A percentile compares a stretch with the other conserved stretches of the same genome.
Evolutionary conservation across 2,329 filamentous ascomycete species (phyloP).

Genomic region (Epichloe sylvatica): DNA sequence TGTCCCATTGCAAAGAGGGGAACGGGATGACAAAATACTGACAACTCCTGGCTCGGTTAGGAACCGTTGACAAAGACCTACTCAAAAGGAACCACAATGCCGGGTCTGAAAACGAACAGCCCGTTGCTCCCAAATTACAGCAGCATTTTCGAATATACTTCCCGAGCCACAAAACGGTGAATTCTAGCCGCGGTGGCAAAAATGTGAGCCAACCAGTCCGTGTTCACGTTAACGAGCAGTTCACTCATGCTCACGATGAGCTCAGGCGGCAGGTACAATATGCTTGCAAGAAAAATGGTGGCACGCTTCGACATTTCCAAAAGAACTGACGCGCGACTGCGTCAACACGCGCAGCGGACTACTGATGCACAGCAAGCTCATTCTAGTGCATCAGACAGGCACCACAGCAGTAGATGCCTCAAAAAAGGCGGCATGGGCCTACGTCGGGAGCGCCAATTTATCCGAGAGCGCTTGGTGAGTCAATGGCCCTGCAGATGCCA

Average conservation of each 20-base stretch:
- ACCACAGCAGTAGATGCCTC: not conserved
- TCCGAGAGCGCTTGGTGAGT: constrained; percentile 84
- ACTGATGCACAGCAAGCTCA: constrained; percentile 78
- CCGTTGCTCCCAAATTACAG: constrained; percentile 6
- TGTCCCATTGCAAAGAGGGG: not conserved
- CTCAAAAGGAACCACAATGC: not conserved
- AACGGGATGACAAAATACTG: constrained; percentile 2
- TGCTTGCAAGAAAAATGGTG: constrained; percentile 66
- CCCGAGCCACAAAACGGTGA: constrained; percentile 58
- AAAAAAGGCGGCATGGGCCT: constrained; percentile 49
- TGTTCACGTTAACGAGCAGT: not conserved
- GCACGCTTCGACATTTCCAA: constrained; percentile 55
- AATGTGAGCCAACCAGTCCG: constrained; percentile 6
- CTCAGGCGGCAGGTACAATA: constrained; percentile 64
- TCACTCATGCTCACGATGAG: constrained; percentile 6
- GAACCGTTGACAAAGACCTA: not conserved
- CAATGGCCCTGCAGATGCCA: not conserved
- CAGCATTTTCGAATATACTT: constrained; percentile 63
- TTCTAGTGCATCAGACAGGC: constrained; percentile 32
- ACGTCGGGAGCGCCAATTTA: constrained; percentile 81
- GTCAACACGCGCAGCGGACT: constrained; percentile 55
- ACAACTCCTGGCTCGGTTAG: not conserved
- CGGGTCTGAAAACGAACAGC: not conserved
- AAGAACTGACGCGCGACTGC: constrained; percentile 58
- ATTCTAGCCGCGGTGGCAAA: constrained; percentile 47